These are phyloP conservation scores for Mycena rebaudengoi DNA, from an alignment of 768 basidiomycete genomes.

Conservation along the genomic window DNA sequence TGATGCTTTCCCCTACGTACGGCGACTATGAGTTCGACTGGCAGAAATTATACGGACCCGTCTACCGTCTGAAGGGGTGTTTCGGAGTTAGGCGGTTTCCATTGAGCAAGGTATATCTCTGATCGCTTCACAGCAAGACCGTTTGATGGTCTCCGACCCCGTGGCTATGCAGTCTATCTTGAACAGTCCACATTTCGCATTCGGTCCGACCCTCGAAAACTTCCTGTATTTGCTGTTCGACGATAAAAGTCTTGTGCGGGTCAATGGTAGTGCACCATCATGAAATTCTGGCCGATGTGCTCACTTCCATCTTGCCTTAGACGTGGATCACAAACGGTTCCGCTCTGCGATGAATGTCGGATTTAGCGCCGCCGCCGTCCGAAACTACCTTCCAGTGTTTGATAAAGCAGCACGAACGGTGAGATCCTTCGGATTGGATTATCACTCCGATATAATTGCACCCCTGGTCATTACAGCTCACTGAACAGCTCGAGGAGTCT, in stretches of 20 bases:
- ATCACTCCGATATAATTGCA: not conserved
- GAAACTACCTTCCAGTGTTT: not conserved
- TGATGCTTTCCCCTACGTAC: not conserved
- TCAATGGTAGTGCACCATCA: not conserved
- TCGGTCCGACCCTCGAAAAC: not conserved
- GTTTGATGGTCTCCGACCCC: slow-evolving; percentile 15
- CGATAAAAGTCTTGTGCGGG: not conserved
- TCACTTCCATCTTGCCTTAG: no score
- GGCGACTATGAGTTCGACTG: slow-evolving; percentile 18
- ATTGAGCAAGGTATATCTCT: not conserved
- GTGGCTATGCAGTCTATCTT: not conserved
- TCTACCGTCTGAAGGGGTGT: slow-evolving; percentile 12
- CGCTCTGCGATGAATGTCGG: not conserved
- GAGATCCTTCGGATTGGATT: no score
- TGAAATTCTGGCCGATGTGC: no score
- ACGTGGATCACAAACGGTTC: not conserved
- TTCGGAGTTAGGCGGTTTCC: not conserved
- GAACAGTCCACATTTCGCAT: not conserved
- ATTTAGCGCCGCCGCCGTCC: slow-evolving; percentile 1
- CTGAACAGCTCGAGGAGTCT: not conserved
- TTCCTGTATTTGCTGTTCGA: not conserved
- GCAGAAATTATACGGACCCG: slow-evolving; percentile 1
- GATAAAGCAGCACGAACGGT: not conserved
- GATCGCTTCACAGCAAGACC: not conserved
- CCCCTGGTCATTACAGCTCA: not conserved